These are phyloP conservation scores for Pythium periplocum DNA, from an alignment of 352 stramenopile genomes.

Conservation along the genomic window DNA sequence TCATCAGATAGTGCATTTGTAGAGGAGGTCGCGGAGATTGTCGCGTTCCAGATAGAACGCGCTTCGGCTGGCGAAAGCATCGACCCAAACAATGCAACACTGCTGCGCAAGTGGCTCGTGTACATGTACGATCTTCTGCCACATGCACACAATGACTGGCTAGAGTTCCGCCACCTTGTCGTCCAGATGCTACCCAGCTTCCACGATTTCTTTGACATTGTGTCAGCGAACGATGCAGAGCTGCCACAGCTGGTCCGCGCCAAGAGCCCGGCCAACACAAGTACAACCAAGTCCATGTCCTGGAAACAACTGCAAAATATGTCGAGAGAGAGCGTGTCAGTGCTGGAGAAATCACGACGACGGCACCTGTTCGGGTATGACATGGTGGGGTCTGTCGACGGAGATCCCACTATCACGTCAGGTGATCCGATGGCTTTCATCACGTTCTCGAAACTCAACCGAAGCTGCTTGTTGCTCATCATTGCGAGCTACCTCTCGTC, in stretches of 20 bases:
- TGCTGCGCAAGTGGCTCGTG: constrained; percentile 17
- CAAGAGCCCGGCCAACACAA: constrained; percentile 10
- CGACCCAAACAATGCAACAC: constrained; percentile 1
- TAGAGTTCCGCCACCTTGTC: constrained; percentile 26
- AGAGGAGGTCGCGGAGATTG: constrained; percentile 18
- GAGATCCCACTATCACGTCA: constrained; percentile 5
- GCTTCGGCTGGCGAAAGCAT: neutral
- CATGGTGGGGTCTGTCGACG: constrained; percentile 17
- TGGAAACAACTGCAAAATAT: constrained; percentile 15
- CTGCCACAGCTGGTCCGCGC: constrained; percentile 12
- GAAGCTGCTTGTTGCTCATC: constrained; percentile 64
- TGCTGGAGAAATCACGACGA: constrained; percentile 43
- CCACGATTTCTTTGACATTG: constrained; percentile 20
- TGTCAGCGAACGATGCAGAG: constrained; percentile 8
- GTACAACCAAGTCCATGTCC: constrained; percentile 19
- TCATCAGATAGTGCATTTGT: too few relatives aligned
- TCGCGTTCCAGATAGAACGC: neutral
- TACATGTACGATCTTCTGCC: constrained; percentile 19
- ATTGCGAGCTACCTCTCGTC: constrained; percentile 69
- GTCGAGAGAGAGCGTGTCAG: constrained; percentile 25
- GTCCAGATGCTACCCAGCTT: constrained; percentile 26
- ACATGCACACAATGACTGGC: constrained; percentile 24
- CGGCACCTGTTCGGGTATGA: constrained; percentile 65
- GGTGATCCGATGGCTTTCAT: constrained; percentile 35
- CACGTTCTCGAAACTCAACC: constrained; percentile 53